These are phyloP conservation scores for Colletotrichum higginsianum DNA, from an alignment of 2,329 filamentous ascomycete species.

Conservation along the genomic window DNA sequence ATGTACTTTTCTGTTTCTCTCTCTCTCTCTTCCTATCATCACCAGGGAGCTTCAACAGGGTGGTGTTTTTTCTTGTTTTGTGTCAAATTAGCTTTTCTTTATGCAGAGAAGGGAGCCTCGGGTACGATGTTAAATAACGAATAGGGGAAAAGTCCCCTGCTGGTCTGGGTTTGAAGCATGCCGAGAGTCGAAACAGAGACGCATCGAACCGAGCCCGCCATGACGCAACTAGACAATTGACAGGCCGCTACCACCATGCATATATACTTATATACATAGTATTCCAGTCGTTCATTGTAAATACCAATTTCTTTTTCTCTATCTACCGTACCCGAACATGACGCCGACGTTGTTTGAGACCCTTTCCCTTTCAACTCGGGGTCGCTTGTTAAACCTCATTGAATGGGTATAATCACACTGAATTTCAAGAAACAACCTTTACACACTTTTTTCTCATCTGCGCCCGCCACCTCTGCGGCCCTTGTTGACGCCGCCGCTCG, in stretches of 20 bases:
- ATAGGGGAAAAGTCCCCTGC: constrained; percentile 4
- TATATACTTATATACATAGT: neutral
- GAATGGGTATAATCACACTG: constrained; percentile 43
- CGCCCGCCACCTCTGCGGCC: constrained; percentile 36
- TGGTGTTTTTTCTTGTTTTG: constrained; percentile 5
- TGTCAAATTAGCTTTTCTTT: neutral
- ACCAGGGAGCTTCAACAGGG: constrained; percentile 5
- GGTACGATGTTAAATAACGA: constrained; percentile 29
- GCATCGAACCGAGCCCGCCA: neutral
- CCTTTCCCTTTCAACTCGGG: constrained; percentile 27
- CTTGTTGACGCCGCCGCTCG: constrained; percentile 40
- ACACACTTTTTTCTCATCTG: constrained; percentile 32
- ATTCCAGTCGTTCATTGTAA: constrained; percentile 29
- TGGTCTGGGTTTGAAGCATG: constrained; percentile 37
- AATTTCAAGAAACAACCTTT: constrained; percentile 33
- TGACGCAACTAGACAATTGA: neutral
- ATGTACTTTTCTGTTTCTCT: constrained; percentile 13
- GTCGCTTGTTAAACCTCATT: constrained; percentile 40
- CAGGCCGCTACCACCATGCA: neutral
- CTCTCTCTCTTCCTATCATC: neutral
- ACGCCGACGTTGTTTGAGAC: constrained; percentile 31
- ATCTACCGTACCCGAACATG: constrained; percentile 30
- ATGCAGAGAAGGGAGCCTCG: constrained; percentile 24
- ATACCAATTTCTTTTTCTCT: constrained; percentile 39
- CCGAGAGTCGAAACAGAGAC: constrained; percentile 35